Evolutionary conservation across 2,329 filamentous ascomycete genomes (phyloP).

Genomic region (Ophiostoma piceae): DNA sequence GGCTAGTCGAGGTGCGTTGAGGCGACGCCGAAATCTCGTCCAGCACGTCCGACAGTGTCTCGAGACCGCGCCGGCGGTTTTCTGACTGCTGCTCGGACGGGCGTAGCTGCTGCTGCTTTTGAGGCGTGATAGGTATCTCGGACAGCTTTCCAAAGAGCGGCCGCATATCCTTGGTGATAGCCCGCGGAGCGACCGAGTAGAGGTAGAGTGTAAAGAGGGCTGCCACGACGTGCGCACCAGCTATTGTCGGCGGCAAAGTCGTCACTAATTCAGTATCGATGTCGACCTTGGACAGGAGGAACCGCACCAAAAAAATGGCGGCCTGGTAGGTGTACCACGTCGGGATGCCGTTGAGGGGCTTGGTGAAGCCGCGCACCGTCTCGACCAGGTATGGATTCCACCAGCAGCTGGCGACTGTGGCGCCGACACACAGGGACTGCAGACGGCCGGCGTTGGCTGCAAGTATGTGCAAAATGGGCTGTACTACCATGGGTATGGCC

Average conservation of each 20-base stretch:
- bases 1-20: background rate
- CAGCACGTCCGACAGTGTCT: slow-evolving; percentile 42
- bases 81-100: slow-evolving; percentile 28
- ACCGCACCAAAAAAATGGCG: slow-evolving; percentile 52
- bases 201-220: slow-evolving; percentile 50
- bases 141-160: slow-evolving; percentile 45
- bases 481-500: slow-evolving; percentile 30
- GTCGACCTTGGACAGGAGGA: slow-evolving; percentile 43
- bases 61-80: slow-evolving; percentile 33
- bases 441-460: slow-evolving; percentile 34
- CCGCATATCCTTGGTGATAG: slow-evolving; percentile 53
- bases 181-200: slow-evolving; percentile 40
- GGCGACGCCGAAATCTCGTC: slow-evolving; percentile 40
- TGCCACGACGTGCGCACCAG: slow-evolving; percentile 52
- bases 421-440: slow-evolving; percentile 22
- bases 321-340: slow-evolving; percentile 64
- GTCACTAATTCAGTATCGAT: slow-evolving; percentile 55
- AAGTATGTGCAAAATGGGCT: slow-evolving; percentile 38
- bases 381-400: slow-evolving; percentile 66
- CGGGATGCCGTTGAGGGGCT: slow-evolving; percentile 54
- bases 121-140: slow-evolving; percentile 26
- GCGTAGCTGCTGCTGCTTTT: slow-evolving; percentile 6
- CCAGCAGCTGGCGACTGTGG: slow-evolving; percentile 44
- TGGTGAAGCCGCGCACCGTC: slow-evolving; percentile 54
- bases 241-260: slow-evolving; percentile 39